Conservation (phyloP, 352 stramenopile genomes). For the Globisporangium acanthophoron region DNA sequence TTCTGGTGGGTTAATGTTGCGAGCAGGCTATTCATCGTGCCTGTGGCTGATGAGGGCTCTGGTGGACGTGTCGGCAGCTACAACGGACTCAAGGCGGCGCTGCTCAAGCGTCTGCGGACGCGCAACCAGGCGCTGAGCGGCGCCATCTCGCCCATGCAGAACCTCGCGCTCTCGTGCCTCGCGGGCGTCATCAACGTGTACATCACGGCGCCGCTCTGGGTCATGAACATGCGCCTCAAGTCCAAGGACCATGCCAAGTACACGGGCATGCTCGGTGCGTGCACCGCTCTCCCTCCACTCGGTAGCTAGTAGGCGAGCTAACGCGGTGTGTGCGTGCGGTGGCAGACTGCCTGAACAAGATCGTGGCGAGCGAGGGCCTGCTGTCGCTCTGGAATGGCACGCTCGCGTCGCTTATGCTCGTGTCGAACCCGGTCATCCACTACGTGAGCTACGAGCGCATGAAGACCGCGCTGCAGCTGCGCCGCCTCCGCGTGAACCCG, state of each 20-base stretch:
- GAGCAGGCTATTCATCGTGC: not conserved
- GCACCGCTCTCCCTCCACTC: conserved; percentile 17
- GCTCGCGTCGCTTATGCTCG: conserved; percentile 87
- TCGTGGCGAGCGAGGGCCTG: conserved; percentile 70
- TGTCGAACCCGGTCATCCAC: conserved; percentile 95
- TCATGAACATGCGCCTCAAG: conserved; percentile 92
- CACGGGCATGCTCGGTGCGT: conserved; percentile 27
- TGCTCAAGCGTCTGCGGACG: conserved; percentile 58
- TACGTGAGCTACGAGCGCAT: conserved; percentile 94
- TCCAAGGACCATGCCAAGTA: conserved; percentile 71
- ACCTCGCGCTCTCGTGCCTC: conserved; percentile 53
- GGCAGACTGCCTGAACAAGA: conserved; percentile 43
- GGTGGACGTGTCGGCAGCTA: conserved; percentile 21
- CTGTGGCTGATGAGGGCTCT: not conserved
- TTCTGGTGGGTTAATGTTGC: conserved; percentile 43
- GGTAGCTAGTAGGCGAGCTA: not conserved
- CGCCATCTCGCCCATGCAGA: conserved; percentile 47
- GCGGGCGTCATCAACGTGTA: conserved; percentile 88
- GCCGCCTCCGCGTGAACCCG: conserved; percentile 14
- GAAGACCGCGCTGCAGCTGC: conserved; percentile 65
- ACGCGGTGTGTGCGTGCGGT: not conserved
- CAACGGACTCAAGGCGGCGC: conserved; percentile 58
- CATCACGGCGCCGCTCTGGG: conserved; percentile 88
- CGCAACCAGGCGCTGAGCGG: conserved; percentile 22
- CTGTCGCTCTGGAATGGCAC: conserved; percentile 91